These are phyloP conservation scores for Terfezia claveryi DNA, from an alignment of 495 filamentous ascomycete genomes.

Conservation along the genomic window DNA sequence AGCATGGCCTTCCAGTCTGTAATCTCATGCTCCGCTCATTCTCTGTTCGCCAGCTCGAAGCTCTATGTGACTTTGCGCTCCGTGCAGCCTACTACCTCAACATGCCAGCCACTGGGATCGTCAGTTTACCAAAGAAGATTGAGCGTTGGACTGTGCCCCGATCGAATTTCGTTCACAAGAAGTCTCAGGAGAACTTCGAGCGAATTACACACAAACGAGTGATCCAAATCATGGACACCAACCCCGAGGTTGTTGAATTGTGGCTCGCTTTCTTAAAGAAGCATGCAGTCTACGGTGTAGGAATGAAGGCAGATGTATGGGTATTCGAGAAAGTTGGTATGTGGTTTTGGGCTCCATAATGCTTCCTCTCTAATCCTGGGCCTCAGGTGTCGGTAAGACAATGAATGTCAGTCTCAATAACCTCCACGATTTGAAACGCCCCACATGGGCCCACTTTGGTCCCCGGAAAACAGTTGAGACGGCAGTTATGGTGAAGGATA, in stretches of 20 bases:
- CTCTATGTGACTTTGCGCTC: constrained; percentile 86
- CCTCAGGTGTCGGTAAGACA: constrained; percentile 38
- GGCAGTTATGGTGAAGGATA: constrained; percentile 32
- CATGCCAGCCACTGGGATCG: constrained; percentile 64
- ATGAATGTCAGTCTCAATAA: constrained; percentile 40
- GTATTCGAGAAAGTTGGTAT: constrained; percentile 37
- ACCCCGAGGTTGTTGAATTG: constrained; percentile 64
- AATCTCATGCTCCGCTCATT: constrained; percentile 87
- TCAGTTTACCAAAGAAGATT: constrained; percentile 66
- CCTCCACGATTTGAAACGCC: constrained; percentile 35
- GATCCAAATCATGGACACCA: constrained; percentile 83
- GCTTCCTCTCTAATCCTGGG: neutral
- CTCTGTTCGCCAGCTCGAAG: constrained; percentile 71
- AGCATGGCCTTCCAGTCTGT: constrained; percentile 61
- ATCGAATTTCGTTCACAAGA: constrained; percentile 83
- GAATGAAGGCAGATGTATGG: constrained; percentile 98
- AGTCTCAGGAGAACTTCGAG: constrained; percentile 94
- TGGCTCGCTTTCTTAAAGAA: constrained; percentile 86
- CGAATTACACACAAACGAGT: constrained; percentile 64
- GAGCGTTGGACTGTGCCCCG: constrained; percentile 89
- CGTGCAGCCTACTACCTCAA: constrained; percentile 85
- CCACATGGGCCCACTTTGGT: constrained; percentile 42
- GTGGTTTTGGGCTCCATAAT: neutral
- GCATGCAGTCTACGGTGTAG: constrained; percentile 77
- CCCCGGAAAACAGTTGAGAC: constrained; percentile 29